phyloP scores from a whole-genome alignment of 1,139 yeast species.

The Blastobotrys elegans region DNA sequence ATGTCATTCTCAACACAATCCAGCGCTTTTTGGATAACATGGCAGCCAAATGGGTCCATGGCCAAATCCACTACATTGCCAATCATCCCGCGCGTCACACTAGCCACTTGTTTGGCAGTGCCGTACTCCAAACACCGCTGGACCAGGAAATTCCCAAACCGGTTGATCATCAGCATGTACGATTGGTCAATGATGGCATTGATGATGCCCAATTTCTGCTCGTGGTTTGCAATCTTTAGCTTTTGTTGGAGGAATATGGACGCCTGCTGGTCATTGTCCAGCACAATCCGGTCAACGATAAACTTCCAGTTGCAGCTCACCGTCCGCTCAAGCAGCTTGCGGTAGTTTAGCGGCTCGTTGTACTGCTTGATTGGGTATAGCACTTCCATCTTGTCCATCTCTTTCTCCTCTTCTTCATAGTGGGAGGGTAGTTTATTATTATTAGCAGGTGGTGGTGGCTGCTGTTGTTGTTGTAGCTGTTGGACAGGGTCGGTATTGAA shows the following conservation, averaged over 20 bases:
- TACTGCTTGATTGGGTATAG: constrained; percentile 23
- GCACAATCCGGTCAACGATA: constrained; percentile 35
- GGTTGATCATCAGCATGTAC: constrained; percentile 36
- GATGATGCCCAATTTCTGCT: constrained; percentile 34
- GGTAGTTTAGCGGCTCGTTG: constrained; percentile 29
- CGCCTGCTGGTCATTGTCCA: constrained; percentile 39
- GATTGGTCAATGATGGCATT: constrained; percentile 33
- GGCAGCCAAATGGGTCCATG: constrained; percentile 41
- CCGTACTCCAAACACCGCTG: constrained; percentile 41
- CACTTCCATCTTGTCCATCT: constrained; percentile 5
- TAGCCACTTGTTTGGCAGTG: constrained; percentile 30
- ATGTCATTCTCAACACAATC: constrained; percentile 34
- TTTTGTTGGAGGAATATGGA: constrained; percentile 41
- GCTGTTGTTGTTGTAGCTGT: not conserved
- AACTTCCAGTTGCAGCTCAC: constrained; percentile 31
- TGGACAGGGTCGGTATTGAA: not conserved
- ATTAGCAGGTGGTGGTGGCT: not conserved
- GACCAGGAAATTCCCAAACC: constrained; percentile 41
- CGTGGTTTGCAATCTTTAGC: constrained; percentile 33
- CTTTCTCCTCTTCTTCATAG: not conserved
- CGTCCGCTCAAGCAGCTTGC: constrained; percentile 28
- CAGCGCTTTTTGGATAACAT: constrained; percentile 41
- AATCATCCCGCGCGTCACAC: constrained; percentile 30
- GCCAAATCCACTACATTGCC: constrained; percentile 35
- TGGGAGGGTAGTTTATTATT: not conserved